Evolutionary conservation across 306 rosid genomes (phyloP).

Genomic region (Lathyrus oleraceus): DNA sequence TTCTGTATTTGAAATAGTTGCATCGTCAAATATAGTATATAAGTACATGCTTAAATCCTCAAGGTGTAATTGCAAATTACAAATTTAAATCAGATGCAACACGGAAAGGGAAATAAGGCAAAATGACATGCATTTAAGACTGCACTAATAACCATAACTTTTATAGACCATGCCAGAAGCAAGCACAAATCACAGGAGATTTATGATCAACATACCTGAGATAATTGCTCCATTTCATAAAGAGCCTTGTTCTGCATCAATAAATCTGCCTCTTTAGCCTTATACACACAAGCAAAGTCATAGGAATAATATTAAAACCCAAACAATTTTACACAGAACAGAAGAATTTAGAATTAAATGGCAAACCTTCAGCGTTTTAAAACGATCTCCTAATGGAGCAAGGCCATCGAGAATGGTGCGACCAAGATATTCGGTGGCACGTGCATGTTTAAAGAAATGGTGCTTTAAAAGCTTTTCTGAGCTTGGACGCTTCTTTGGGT

Average conservation of each 20-base stretch:
- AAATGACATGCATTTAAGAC: slow-evolving; percentile 15
- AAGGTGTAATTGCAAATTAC: slow-evolving; percentile 8
- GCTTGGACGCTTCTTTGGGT: slow-evolving; percentile 94
- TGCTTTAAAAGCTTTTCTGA: slow-evolving; percentile 93
- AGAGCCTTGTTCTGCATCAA: slow-evolving; percentile 83
- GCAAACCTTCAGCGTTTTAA: slow-evolving; percentile 74
- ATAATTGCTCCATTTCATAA: slow-evolving; percentile 82
- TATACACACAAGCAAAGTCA: slow-evolving; percentile 40
- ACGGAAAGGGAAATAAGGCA: background rate
- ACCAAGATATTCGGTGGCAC: slow-evolving; percentile 56
- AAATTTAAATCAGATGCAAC: slow-evolving; percentile 12
- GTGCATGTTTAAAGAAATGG: slow-evolving; percentile 83
- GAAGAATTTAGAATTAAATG: slow-evolving; percentile 36
- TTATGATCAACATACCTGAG: slow-evolving; percentile 61
- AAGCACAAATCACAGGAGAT: slow-evolving; percentile 10
- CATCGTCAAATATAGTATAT: slow-evolving; percentile 20
- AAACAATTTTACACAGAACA: slow-evolving; percentile 14
- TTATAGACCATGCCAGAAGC: slow-evolving; percentile 24
- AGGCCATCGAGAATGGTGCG: slow-evolving; percentile 80
- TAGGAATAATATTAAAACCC: slow-evolving; percentile 21
- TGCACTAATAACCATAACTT: slow-evolving; percentile 19
- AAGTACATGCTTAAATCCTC: slow-evolving; percentile 16
- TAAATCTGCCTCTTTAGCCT: slow-evolving; percentile 91
- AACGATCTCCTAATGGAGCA: slow-evolving; percentile 88
- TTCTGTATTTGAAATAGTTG: slow-evolving; percentile 59